phyloP scores from a whole-genome alignment of 1,139 yeast genomes.

The Saccharomyces hybrid region DNA sequence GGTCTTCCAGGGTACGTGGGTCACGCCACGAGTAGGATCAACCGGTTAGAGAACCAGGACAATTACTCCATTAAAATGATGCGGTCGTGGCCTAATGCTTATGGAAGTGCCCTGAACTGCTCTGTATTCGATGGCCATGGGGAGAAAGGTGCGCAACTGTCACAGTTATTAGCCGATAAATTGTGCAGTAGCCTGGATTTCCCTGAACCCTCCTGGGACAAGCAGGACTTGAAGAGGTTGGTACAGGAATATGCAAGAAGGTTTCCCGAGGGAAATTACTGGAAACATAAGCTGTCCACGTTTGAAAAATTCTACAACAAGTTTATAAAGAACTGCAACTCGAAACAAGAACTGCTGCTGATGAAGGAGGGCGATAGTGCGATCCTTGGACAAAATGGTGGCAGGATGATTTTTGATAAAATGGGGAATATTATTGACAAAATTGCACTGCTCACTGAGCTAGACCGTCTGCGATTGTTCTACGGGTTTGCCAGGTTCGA shows the following conservation, averaged over 20 bases:
- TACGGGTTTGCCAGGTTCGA: slow-evolving; percentile 58
- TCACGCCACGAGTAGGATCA: slow-evolving; percentile 68
- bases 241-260: slow-evolving; percentile 44
- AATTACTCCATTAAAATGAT: slow-evolving; percentile 39
- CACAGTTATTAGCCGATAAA: slow-evolving; percentile 47
- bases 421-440: slow-evolving; percentile 32
- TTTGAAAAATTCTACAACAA: slow-evolving; percentile 39
- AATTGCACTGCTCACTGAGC: slow-evolving; percentile 27
- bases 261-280: slow-evolving; percentile 65
- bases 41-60: slow-evolving; percentile 76
- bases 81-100: slow-evolving; percentile 29
- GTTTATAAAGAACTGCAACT: slow-evolving; percentile 35
- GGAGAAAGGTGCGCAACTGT: slow-evolving; percentile 53
- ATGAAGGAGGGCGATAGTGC: slow-evolving; percentile 20
- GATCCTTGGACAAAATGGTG: slow-evolving; percentile 19
- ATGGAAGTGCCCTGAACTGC: slow-evolving; percentile 50
- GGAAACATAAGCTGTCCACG: slow-evolving; percentile 68
- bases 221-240: slow-evolving; percentile 33
- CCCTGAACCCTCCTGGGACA: slow-evolving; percentile 24
- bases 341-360: slow-evolving; percentile 33
- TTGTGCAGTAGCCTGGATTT: slow-evolving; percentile 52
- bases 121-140: slow-evolving; percentile 93
- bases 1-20: slow-evolving; percentile 44
- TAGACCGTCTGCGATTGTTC: slow-evolving; percentile 44
- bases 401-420: slow-evolving; percentile 32